Evolutionary conservation across 164 flowering plant genomes (phyloP).

Genomic region (Aristolochia contorta): DNA sequence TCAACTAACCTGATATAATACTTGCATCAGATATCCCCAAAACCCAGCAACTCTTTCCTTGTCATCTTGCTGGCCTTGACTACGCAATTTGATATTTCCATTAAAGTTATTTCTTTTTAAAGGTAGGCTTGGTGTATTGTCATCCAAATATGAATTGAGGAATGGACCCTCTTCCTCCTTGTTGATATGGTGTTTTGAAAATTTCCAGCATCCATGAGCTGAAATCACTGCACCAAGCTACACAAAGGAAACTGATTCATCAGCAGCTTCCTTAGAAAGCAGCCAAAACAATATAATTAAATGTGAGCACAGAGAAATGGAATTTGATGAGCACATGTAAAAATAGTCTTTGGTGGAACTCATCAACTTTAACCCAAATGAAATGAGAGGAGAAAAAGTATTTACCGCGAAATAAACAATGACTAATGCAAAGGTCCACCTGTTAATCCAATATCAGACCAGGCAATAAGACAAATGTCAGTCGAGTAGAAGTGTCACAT

Average conservation of each 20-base stretch:
- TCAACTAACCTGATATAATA: constrained; percentile 34
- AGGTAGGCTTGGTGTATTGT: constrained; percentile 7
- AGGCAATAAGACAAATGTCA: constrained; percentile 5
- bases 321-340: not conserved
- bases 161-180: constrained; percentile 9
- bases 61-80: constrained; percentile 23
- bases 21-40: constrained; percentile 51
- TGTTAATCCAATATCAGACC: constrained; percentile 20
- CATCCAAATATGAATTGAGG: constrained; percentile 10
- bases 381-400: not conserved
- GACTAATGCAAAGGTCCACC: constrained; percentile 85
- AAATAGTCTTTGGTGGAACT: not conserved
- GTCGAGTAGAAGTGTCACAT: not conserved
- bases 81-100: constrained; percentile 22
- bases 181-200: constrained; percentile 4
- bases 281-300: not conserved
- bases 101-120: constrained; percentile 13
- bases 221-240: constrained; percentile 42
- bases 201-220: constrained; percentile 34
- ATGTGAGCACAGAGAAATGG: not conserved
- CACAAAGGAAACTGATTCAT: not conserved
- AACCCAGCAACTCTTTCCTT: constrained; percentile 30
- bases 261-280: not conserved
- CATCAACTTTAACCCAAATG: not conserved
- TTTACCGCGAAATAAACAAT: constrained; percentile 68